A percentile compares a stretch with the other conserved stretches of the same genome.
Evolutionary conservation across 306 rosid species (phyloP).

Genomic region (Medicago truncatula): MtrunA17r5.0-ANR NC_053043.1:29459501-29460000

Average conservation of each 20-base stretch:
- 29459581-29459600: neutral
- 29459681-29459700: conserved; percentile 10
- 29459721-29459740: neutral
- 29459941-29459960: conserved; percentile 68
- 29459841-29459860: conserved; percentile 55
- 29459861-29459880: conserved; percentile 61
- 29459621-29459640: neutral
- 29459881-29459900: conserved; percentile 49
- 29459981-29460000: conserved; percentile 86
- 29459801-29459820: neutral
- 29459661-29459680: neutral
- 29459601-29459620: neutral
- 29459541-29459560: too few species aligned
- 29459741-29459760: neutral
- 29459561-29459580: neutral
- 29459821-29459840: conserved; percentile 36
- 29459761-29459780: neutral
- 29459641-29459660: neutral
- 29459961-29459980: conserved; percentile 85
- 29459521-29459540: too few species aligned
- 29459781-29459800: neutral
- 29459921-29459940: conserved; percentile 77
- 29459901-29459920: conserved; percentile 88
- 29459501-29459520: too few species aligned
- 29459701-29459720: neutral